Base-by-base conservation (phyloP, 2,329 filamentous ascomycete genomes). In the Onygenales sp. region DNA sequence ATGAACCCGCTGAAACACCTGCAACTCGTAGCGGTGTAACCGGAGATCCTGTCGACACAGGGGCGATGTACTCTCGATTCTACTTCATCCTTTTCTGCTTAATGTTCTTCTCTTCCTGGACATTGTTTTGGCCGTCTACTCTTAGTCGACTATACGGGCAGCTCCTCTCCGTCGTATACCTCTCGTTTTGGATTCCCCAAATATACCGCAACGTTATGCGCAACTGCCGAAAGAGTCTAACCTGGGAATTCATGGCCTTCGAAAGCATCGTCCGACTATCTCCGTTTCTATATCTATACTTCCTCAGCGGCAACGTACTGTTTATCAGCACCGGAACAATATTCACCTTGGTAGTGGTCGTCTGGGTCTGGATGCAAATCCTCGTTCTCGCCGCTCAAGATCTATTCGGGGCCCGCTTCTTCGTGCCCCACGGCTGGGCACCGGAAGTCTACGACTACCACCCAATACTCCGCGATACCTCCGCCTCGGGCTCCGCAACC, bases 111-210 rank as follows among this genome's bases (percentile, higher is more conserved):
- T 81, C 79, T 5, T 71, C 83, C 5, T 81, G 82, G 66, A 78
- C 80, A 21, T 74, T 77, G 33, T 74, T 80, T 1, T 81, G 81
- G 69, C 80, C 81, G 1, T 67, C 72, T 3, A 69, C 71, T 1
- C 64, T 79, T 2, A 76, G 78, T 27, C 73, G 74, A 2, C 65
- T 76, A 42, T 85, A 83, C 66, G 76, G 77, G 57, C 77, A 91
- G 65, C 58, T 77, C 2, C 72, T 95, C 21, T 78, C 81, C 2
- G 82, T 92, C 61, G 59, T 80, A 51, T 96, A 96, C 66, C 80
- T 96, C 44, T 95, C 91, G 17, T 85, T 96, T 65, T 97, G 92
- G 92, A 66, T 84, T 0, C 92, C 93, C 0, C 93, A 98, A 67
- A 95, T 97, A 60, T 82, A 87, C 65, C 87, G 93, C 57, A 98